A percentile compares a stretch with the other conserved stretches of the same genome.
Conservation (phyloP, 2,329 filamentous ascomycete genomes). For the Trichoderma atroviride region DNA sequence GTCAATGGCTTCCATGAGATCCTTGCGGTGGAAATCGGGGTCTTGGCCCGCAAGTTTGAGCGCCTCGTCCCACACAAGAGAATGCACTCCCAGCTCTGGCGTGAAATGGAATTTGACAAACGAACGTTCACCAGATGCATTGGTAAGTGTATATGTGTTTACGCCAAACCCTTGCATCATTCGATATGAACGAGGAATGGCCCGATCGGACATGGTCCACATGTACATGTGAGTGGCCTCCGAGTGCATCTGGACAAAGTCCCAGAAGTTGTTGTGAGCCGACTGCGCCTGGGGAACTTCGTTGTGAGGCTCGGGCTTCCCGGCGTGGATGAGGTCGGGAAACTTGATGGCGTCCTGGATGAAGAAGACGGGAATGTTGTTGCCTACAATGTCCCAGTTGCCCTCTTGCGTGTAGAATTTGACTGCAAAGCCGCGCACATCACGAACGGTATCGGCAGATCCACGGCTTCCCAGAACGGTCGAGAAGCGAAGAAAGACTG, state of each 20-base stretch:
- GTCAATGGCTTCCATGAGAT: constrained; percentile 74
- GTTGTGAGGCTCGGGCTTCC: constrained; percentile 64
- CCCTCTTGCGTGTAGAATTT: constrained; percentile 69
- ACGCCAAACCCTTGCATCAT: constrained; percentile 90
- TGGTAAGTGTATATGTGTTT: constrained; percentile 73
- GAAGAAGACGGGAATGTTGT: constrained; percentile 71
- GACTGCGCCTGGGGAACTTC: constrained; percentile 72
- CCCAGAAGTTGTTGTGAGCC: constrained; percentile 78
- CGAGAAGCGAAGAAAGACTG: constrained; percentile 63
- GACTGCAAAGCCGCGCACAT: constrained; percentile 74
- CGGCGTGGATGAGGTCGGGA: constrained; percentile 65
- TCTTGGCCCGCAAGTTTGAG: constrained; percentile 74
- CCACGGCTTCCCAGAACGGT: constrained; percentile 76
- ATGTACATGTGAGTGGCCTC: constrained; percentile 79
- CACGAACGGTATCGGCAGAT: constrained; percentile 79
- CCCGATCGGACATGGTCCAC: constrained; percentile 76
- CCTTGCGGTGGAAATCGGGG: constrained; percentile 80
- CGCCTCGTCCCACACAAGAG: constrained; percentile 78
- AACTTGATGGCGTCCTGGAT: constrained; percentile 70
- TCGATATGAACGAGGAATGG: constrained; percentile 72
- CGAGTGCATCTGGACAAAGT: constrained; percentile 64
- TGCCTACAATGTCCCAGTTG: constrained; percentile 69
- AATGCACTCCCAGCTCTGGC: constrained; percentile 74
- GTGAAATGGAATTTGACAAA: constrained; percentile 82
- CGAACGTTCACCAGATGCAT: constrained; percentile 66